phyloP scores from a whole-genome alignment of 2,329 filamentous ascomycete genomes.

The Emmonsiellopsis sp. region DNA sequence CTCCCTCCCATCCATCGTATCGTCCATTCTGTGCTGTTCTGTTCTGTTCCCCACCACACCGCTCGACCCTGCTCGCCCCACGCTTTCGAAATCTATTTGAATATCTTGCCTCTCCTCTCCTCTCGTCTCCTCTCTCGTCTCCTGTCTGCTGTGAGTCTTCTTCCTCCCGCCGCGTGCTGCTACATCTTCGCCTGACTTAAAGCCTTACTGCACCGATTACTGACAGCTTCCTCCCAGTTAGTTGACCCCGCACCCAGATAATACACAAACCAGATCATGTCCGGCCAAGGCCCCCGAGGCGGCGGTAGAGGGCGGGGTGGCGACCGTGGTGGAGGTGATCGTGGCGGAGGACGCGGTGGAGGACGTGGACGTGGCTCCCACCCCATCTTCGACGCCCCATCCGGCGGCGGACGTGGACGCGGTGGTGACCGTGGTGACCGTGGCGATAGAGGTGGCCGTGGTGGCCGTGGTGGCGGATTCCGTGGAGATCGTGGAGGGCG shows the following conservation, averaged over 20 bases:
- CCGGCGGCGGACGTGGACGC: constrained; percentile 11
- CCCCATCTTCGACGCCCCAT: not conserved
- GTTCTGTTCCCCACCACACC: too few relatives aligned
- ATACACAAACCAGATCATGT: not conserved
- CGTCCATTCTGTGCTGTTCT: too few relatives aligned
- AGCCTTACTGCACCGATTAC: too few relatives aligned
- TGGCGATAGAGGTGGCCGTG: constrained; percentile 16
- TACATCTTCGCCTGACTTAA: too few relatives aligned
- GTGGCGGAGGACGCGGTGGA: not conserved
- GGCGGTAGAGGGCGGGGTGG: constrained; percentile 2
- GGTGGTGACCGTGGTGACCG: constrained; percentile 13
- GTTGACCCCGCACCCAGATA: not conserved
- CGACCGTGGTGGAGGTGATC: not conserved
- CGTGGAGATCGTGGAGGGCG: constrained; percentile 19
- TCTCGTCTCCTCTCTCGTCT: too few relatives aligned
- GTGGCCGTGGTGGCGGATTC: constrained; percentile 18
- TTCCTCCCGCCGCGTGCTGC: too few relatives aligned
- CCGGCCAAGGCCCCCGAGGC: not conserved
- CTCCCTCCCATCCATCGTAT: too few relatives aligned
- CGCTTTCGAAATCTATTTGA: too few relatives aligned
- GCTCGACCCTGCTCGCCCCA: too few relatives aligned
- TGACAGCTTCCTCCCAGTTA: not conserved
- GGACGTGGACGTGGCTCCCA: constrained; percentile 2
- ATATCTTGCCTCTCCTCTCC: too few relatives aligned
- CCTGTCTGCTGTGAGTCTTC: too few relatives aligned